Conservation (phyloP, 2,329 filamentous ascomycete species). For the Penicillium sp. region DNA sequence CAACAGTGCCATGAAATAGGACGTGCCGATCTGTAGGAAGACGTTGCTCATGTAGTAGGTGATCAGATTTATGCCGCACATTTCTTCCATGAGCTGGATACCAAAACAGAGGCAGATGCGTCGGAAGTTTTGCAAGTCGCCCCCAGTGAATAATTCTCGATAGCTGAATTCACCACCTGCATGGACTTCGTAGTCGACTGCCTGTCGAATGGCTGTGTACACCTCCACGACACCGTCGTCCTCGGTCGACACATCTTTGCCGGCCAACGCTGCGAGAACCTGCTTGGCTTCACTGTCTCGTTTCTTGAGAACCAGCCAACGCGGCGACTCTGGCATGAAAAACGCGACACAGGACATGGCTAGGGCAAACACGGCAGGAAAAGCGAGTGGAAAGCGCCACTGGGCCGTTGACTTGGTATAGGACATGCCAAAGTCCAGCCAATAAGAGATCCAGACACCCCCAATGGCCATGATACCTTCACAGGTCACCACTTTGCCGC, state of each 20-base stretch:
- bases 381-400: slow-evolving; percentile 35
- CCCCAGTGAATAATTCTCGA: too few species aligned
- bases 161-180: too few species aligned
- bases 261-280: too few species aligned
- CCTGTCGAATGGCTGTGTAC: too few species aligned
- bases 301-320: slow-evolving; percentile 35
- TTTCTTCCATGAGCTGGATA: too few species aligned
- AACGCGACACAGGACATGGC: slow-evolving; percentile 26
- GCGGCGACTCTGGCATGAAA: slow-evolving; percentile 47
- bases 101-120: too few species aligned
- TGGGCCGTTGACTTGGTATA: slow-evolving; percentile 27
- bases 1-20: slow-evolving; percentile 31
- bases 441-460: slow-evolving; percentile 34
- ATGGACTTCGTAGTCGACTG: too few species aligned
- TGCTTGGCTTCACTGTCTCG: too few species aligned
- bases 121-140: too few species aligned
- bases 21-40: slow-evolving; percentile 34
- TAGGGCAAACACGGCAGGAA: slow-evolving; percentile 34
- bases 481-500: slow-evolving; percentile 31
- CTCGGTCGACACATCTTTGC: too few species aligned
- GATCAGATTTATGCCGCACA: too few species aligned
- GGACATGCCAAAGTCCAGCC: slow-evolving; percentile 35
- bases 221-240: too few species aligned
- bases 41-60: slow-evolving; percentile 6
- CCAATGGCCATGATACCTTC: slow-evolving; percentile 32